Percentiles rank a stretch among this genome's conserved stretches.
Conservation (phyloP, 208 protist species). For the Trypanosomatidae sp. region DNA sequence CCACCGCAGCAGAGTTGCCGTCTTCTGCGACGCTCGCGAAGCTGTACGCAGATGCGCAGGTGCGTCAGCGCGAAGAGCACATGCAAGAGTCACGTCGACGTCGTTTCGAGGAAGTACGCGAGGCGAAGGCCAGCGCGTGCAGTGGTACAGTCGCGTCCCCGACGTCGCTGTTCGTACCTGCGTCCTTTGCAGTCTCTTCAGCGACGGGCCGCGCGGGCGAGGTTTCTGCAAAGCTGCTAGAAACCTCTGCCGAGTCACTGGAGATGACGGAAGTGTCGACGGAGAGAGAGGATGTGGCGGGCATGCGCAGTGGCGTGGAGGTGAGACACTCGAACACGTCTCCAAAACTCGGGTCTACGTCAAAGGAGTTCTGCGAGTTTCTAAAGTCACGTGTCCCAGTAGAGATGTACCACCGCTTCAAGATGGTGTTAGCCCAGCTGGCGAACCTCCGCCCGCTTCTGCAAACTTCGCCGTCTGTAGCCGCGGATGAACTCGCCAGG, state of each 20-base stretch:
- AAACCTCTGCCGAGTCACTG: neutral
- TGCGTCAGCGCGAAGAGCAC: conserved; percentile 16
- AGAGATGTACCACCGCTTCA: conserved; percentile 62
- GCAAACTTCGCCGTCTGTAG: conserved; percentile 4
- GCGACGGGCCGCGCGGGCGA: neutral
- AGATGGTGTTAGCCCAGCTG: conserved; percentile 51
- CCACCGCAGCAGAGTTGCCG: conserved; percentile 11
- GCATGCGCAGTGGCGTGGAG: neutral
- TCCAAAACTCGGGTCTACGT: conserved; percentile 39
- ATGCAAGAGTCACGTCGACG: conserved; percentile 18
- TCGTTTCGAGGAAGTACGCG: conserved; percentile 33
- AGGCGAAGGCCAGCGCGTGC: conserved; percentile 8
- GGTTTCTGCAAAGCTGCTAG: neutral
- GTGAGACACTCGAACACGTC: neutral
- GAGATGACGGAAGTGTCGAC: neutral
- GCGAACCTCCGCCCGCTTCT: conserved; percentile 31
- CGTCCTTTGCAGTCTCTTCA: neutral
- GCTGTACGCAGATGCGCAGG: conserved; percentile 33
- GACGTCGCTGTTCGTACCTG: conserved; percentile 1
- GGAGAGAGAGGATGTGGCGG: neutral
- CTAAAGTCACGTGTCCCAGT: conserved; percentile 56
- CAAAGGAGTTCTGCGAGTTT: conserved; percentile 85
- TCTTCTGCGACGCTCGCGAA: conserved; percentile 33
- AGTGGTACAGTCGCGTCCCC: neutral
- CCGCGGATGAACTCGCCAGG: conserved; percentile 12